Evolutionary conservation across 2,329 filamentous ascomycete genomes (phyloP).

Genomic region (Beauveria scarabaeidicola): DNA sequence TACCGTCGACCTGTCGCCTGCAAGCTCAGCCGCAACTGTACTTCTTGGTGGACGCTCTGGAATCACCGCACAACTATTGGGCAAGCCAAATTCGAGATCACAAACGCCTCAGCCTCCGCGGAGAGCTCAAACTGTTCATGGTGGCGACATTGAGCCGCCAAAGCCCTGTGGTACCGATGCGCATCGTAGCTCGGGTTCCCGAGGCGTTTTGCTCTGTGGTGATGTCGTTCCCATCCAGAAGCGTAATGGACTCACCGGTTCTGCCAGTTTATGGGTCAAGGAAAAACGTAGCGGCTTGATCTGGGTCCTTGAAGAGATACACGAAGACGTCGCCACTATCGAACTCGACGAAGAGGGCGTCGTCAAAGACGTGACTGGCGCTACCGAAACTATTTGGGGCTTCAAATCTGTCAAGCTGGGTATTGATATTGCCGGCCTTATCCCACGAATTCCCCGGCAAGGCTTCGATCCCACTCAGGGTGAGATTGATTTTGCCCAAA

Average conservation of each 20-base stretch:
- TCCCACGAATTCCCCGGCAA: constrained; percentile 75
- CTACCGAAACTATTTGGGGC: constrained; percentile 82
- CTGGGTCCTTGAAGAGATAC: constrained; percentile 96
- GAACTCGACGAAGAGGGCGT: constrained; percentile 69
- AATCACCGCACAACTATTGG: constrained; percentile 80
- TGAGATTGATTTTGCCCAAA: constrained; percentile 69
- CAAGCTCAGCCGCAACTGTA: constrained; percentile 35
- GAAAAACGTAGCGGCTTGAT: constrained; percentile 91
- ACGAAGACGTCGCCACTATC: constrained; percentile 79
- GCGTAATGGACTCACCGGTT: constrained; percentile 82
- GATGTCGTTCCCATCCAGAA: constrained; percentile 99
- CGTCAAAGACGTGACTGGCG: constrained; percentile 62
- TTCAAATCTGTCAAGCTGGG: constrained; percentile 57
- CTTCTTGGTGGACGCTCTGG: constrained; percentile 63
- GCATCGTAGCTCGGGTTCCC: constrained; percentile 66
- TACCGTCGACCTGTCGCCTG: constrained; percentile 27
- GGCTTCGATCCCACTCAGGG: constrained; percentile 61
- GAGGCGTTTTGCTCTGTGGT: constrained; percentile 85
- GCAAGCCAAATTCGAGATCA: constrained; percentile 61
- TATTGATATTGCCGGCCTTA: constrained; percentile 66
- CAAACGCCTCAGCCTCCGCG: constrained; percentile 47
- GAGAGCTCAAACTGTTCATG: constrained; percentile 57
- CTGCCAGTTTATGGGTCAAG: constrained; percentile 96
- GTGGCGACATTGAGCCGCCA: constrained; percentile 44
- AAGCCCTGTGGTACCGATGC: constrained; percentile 49